phyloP scores from a whole-genome alignment of 225 moss, liverwort and hornwort species.

The Takakia lepidozioides region DNA sequence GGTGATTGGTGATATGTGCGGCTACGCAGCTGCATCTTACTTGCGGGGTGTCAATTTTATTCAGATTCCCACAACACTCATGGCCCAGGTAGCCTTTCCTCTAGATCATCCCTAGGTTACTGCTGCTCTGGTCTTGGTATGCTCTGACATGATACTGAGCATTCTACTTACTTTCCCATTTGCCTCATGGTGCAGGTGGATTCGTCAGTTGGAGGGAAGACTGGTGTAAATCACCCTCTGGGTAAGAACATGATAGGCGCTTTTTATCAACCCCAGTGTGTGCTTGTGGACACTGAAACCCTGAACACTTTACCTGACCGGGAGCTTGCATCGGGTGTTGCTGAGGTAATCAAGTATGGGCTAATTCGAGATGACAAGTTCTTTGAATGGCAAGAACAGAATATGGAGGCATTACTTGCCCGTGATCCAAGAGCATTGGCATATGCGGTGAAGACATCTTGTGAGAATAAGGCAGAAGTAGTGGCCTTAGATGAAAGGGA shows the following conservation, averaged over 20 bases:
- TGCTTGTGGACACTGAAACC: slow-evolving; percentile 85
- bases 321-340: slow-evolving; percentile 81
- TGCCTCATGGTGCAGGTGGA: slow-evolving; percentile 57
- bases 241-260: slow-evolving; percentile 99
- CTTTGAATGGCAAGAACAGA: slow-evolving; percentile 95
- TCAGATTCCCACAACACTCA: slow-evolving; percentile 95
- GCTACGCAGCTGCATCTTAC: slow-evolving; percentile 96
- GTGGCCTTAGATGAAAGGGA: slow-evolving; percentile 90
- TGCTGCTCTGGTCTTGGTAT: too few species aligned
- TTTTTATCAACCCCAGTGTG: slow-evolving; percentile 93
- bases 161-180: background rate
- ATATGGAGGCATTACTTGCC: slow-evolving; percentile 68
- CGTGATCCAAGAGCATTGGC: slow-evolving; percentile 71
- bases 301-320: slow-evolving; percentile 77
- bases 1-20: slow-evolving; percentile 98
- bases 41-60: slow-evolving; percentile 97
- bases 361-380: slow-evolving; percentile 81
- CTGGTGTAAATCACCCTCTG: slow-evolving; percentile 83
- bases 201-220: slow-evolving; percentile 98
- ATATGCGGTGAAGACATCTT: slow-evolving; percentile 91
- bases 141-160: background rate
- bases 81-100: slow-evolving; percentile 67
- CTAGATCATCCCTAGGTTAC: too few species aligned
- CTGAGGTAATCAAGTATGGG: slow-evolving; percentile 95
- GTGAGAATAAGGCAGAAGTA: slow-evolving; percentile 96